phyloP scores from a whole-genome alignment of 208 protist genomes.

The Wallacemonas collosoma region DNA sequence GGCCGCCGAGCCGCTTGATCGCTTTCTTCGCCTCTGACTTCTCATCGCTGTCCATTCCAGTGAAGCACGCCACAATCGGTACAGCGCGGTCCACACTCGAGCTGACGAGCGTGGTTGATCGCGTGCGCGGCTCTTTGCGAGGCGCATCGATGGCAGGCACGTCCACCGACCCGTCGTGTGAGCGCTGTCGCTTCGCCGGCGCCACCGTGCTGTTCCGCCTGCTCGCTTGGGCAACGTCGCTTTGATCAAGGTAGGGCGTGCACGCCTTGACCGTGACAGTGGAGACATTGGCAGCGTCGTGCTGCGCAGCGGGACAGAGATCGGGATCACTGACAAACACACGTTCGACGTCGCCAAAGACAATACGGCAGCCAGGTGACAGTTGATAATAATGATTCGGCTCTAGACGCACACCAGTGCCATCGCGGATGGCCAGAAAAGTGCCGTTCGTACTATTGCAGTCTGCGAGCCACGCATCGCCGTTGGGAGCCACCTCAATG shows the following conservation, averaged over 20 bases:
- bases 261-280: not conserved
- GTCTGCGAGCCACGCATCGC: slow-evolving; percentile 84
- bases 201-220: not conserved
- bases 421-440: slow-evolving; percentile 48
- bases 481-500: slow-evolving; percentile 76
- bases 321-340: slow-evolving; percentile 25
- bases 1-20: slow-evolving; percentile 39
- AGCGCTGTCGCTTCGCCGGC: too few relatives aligned
- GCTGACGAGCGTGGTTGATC: not conserved
- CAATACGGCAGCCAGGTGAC: slow-evolving; percentile 52
- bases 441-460: slow-evolving; percentile 90
- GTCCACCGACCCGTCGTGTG: too few relatives aligned
- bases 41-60: slow-evolving; percentile 65
- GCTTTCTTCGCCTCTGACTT: slow-evolving; percentile 34
- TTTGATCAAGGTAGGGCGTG: slow-evolving; percentile 17
- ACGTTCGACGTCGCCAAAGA: slow-evolving; percentile 80
- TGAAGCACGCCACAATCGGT: slow-evolving; percentile 51
- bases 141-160: not conserved
- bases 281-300: too few relatives aligned
- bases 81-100: not conserved
- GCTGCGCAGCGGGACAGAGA: not conserved
- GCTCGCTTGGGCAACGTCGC: not conserved
- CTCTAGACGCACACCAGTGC: slow-evolving; percentile 64
- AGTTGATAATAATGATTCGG: slow-evolving; percentile 82
- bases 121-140: slow-evolving; percentile 5